phyloP scores from a whole-genome alignment of 2,329 filamentous ascomycete genomes.

The Ceratocystis albifundus region DNA sequence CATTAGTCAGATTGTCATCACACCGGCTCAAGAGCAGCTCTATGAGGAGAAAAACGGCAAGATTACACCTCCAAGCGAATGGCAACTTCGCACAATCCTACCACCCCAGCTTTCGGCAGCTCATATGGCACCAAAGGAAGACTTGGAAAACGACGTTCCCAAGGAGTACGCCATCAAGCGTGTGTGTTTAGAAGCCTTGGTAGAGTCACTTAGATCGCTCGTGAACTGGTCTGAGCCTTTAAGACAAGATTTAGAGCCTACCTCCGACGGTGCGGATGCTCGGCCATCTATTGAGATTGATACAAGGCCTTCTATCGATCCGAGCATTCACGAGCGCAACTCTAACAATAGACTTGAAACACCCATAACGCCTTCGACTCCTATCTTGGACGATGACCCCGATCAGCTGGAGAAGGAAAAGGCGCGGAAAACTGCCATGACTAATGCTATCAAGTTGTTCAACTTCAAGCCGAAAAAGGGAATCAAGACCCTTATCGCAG shows the following conservation, averaged over 20 bases:
- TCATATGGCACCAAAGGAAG: slow-evolving; percentile 51
- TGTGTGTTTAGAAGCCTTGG: slow-evolving; percentile 73
- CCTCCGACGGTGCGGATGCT: slow-evolving; percentile 30
- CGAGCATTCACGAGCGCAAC: slow-evolving; percentile 43
- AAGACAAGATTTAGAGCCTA: slow-evolving; percentile 42
- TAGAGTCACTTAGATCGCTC: slow-evolving; percentile 78
- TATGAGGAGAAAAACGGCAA: slow-evolving; percentile 70
- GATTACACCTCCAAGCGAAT: slow-evolving; percentile 53
- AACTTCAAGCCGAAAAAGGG: slow-evolving; percentile 97
- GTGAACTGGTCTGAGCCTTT: slow-evolving; percentile 75
- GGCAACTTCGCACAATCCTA: slow-evolving; percentile 75
- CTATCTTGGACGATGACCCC: slow-evolving; percentile 73
- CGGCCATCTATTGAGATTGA: slow-evolving; percentile 36
- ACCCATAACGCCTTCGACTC: slow-evolving; percentile 45
- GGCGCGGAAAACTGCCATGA: slow-evolving; percentile 81
- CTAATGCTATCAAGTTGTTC: slow-evolving; percentile 80
- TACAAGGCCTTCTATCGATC: slow-evolving; percentile 56
- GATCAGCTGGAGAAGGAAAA: slow-evolving; percentile 91
- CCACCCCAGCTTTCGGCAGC: slow-evolving; percentile 77
- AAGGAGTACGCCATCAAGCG: slow-evolving; percentile 88
- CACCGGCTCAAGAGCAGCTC: slow-evolving; percentile 65
- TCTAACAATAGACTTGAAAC: slow-evolving; percentile 50
- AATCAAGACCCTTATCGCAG: slow-evolving; percentile 68
- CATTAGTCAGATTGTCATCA: slow-evolving; percentile 64
- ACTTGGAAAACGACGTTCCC: slow-evolving; percentile 60